Evolutionary conservation across 2,329 filamentous ascomycete species (phyloP).

Genomic region (Trichoderma gracile): DNA sequence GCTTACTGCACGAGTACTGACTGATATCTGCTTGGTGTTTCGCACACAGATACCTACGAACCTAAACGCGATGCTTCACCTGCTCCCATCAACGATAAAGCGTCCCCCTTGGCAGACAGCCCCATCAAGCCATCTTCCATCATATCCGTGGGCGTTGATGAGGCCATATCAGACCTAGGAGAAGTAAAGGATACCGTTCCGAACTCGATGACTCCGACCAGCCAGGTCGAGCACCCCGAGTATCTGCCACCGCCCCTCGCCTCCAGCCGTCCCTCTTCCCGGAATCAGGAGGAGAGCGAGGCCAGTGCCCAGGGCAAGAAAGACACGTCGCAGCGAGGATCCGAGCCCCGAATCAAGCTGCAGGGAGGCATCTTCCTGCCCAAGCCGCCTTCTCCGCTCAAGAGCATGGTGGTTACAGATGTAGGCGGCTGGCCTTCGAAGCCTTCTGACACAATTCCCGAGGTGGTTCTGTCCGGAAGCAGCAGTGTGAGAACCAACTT

Average conservation of each 20-base stretch:
- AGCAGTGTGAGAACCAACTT: not conserved
- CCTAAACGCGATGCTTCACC: constrained; percentile 4
- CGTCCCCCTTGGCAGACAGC: not conserved
- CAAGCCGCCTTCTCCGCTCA: constrained; percentile 12
- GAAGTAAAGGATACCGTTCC: not conserved
- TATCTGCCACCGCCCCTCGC: constrained; percentile 21
- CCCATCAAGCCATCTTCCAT: not conserved
- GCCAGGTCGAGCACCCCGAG: constrained; percentile 14
- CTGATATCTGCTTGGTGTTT: not conserved
- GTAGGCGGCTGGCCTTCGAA: constrained; percentile 3
- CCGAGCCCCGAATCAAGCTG: constrained; percentile 4
- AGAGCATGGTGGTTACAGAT: constrained; percentile 20
- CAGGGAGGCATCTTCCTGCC: constrained; percentile 7
- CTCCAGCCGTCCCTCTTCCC: not conserved
- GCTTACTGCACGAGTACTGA: not conserved
- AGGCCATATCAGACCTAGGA: not conserved
- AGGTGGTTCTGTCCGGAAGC: not conserved
- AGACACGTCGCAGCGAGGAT: not conserved
- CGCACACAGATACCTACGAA: constrained; percentile 7
- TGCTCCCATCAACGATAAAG: not conserved
- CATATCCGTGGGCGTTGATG: not conserved
- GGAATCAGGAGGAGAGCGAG: not conserved
- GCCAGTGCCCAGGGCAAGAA: not conserved
- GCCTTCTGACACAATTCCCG: not conserved
- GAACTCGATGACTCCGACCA: not conserved